Evolutionary conservation across 164 flowering plant genomes (phyloP), one percentile per base, ranked within the genome.

Genomic region (Magnolia officinalis): DNA sequence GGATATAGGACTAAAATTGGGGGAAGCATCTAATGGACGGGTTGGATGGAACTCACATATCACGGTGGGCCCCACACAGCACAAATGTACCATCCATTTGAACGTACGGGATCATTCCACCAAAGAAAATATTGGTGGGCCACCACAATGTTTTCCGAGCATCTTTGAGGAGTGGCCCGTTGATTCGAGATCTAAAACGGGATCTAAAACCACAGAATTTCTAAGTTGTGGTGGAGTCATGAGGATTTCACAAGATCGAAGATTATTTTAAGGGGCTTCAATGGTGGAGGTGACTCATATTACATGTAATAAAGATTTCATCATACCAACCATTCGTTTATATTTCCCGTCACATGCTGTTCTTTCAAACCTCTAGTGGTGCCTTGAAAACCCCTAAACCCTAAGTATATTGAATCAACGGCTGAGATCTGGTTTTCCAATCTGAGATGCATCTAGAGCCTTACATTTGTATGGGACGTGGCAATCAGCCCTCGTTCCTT

Each of bases 161-260:
- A 67, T 26, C 0, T 13, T 2, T 29, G 50, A 67, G 71, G 4
- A 23, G 29, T 16, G 50, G 37, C 4, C 52, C 72, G 24, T 70
- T 45, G 72, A 70, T 70, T 70, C 58, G 49, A 49, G 52, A 20
- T 49, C 72, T 70, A 1, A 19, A n/a, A 50, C 20, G 49, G 19
- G 52, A 20, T 49, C 72, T 70, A 6, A 19, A n/a, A 50, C 20
- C 59, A 18, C 45, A 13, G 6, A 50, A 59, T 63, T 55, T 74
- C 31, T n/a, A 64, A 64, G 16, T 63, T 63, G 19, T n/a, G 45
- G 14, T 29, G 49, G n/a, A 74, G 14, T 65, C 70, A 74, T 21
- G 19, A 74, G 20, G 50, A 74, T 74, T 74, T 50, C 31, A 29
- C n/a, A 63, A 63, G 9, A n/a, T n/a, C n/a, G n/a, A 64, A 63